Percentiles rank a stretch among this genome's conserved stretches.
Conservation (phyloP, 2,329 filamentous ascomycete genomes). For the Diaporthe sp. region DNA sequence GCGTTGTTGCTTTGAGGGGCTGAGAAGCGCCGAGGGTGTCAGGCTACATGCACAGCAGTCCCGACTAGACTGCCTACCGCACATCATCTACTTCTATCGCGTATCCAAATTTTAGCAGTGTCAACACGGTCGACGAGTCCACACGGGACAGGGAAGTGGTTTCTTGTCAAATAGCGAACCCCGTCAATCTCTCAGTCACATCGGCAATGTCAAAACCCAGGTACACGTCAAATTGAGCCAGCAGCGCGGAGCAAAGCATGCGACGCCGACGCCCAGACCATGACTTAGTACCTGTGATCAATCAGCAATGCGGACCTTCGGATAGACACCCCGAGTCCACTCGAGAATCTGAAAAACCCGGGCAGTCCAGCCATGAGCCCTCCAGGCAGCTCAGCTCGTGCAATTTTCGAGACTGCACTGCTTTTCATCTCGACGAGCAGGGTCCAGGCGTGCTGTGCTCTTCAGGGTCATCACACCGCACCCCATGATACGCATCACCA, state of each 20-base stretch:
- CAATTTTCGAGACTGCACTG: constrained; percentile 2
- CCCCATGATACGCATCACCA: neutral
- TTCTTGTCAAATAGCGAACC: neutral
- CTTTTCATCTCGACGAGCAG: constrained; percentile 13
- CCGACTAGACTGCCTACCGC: neutral
- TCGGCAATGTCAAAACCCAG: neutral
- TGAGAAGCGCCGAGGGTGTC: constrained; percentile 2
- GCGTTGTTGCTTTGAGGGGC: neutral
- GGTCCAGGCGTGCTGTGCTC: constrained; percentile 18
- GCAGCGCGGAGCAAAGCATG: neutral
- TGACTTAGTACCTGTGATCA: neutral
- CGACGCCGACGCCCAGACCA: neutral
- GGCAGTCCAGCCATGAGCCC: neutral
- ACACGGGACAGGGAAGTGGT: neutral
- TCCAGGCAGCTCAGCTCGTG: neutral
- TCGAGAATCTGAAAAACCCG: too few species aligned
- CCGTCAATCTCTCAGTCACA: neutral
- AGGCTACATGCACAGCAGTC: neutral
- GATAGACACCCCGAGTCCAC: neutral
- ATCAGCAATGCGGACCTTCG: neutral
- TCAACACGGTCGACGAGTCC: neutral
- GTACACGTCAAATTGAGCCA: neutral
- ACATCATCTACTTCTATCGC: neutral
- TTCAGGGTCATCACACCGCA: constrained; percentile 19
- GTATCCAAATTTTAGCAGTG: neutral